Base-by-base conservation (phyloP, 441 rosid genomes). In the Geranium incanum region DNA sequence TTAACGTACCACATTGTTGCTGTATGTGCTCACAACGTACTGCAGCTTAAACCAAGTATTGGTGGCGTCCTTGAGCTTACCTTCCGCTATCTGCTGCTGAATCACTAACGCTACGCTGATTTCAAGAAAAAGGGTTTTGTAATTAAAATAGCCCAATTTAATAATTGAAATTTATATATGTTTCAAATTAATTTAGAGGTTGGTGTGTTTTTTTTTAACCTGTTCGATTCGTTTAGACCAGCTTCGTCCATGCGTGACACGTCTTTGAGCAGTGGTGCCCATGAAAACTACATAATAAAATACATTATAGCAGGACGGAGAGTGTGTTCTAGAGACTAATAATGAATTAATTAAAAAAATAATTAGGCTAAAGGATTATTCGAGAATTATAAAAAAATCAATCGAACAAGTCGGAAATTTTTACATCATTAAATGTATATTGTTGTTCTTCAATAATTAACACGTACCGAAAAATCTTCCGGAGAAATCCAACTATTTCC, bases 401-500 rank as follows among this genome's bases (percentile, higher is more conserved):
- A 2, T 28, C 33, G 33, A 28, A 28, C 33, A 28, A 28, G 33
- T 28, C 33, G 1, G 3, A 2, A 28, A 28, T 28, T 28, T 28
- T 28, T 28, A 1, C 33, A 28, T 0, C 33, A 28, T 28, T 28
- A 28, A 28, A 28, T 28, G 33, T 1, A 2, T 28, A 28, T 28
- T 28, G 33, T 28, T 28, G 33, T 28, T 28, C 33, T 28, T 28
- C 33, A 28, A 28, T 28, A 2, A 28, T 28, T 28, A 28, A 28
- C 59, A 33, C 68, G 8, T 70, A 75, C 77, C 77, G 52, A 59
- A 65, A 62, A 74, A 28, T 74, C 77, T 65, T 41, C 66, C 0
- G 73, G 66, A 64, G 77, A 74, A 69, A 74, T 74, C 59, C 59
- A 74, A 64, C 77, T 74, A 66, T 84, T 75, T n/a, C 86, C 88